A percentile compares a stretch with the other conserved stretches of the same genome.
These are phyloP conservation scores for Brassica napus DNA, from an alignment of 345 rosid species.

Conservation along the genomic window DNA sequence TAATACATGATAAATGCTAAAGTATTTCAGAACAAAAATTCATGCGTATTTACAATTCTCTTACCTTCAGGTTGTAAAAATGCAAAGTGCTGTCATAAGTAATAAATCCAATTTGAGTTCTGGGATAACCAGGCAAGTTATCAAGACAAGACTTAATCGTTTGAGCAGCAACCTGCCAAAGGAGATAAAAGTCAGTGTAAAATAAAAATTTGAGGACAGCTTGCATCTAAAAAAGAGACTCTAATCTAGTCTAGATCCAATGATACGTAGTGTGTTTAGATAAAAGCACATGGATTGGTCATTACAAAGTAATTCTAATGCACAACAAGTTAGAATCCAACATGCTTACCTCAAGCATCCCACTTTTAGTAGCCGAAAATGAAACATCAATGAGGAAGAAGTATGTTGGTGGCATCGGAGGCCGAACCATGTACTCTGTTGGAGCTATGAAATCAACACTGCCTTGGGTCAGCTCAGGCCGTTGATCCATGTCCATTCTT, in stretches of 20 bases:
- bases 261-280: slow-evolving; percentile 1
- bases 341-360: slow-evolving; percentile 91
- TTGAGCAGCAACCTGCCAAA: slow-evolving; percentile 81
- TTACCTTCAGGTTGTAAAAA: slow-evolving; percentile 97
- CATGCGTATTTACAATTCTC: slow-evolving; percentile 28
- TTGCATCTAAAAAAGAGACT: slow-evolving; percentile 9
- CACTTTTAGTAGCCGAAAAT: slow-evolving; percentile 79
- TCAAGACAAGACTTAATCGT: slow-evolving; percentile 94
- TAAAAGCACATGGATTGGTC: not conserved
- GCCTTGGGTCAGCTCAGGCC: slow-evolving; percentile 94
- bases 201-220: not conserved
- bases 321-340: slow-evolving; percentile 8
- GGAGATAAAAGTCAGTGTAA: slow-evolving; percentile 14
- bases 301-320: not conserved
- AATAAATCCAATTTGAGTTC: slow-evolving; percentile 98
- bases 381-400: slow-evolving; percentile 98
- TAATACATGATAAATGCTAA: slow-evolving; percentile 10
- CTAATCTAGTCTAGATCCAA: slow-evolving; percentile 16
- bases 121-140: slow-evolving; percentile 91
- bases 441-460: slow-evolving; percentile 98
- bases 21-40: slow-evolving; percentile 11
- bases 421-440: slow-evolving; percentile 99
- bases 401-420: slow-evolving; percentile 97
- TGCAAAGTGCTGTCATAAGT: slow-evolving; percentile 97
- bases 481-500: slow-evolving; percentile 89